A percentile compares a stretch with the other conserved stretches of the same genome.
These are phyloP conservation scores for grape (Vitis vinifera) DNA, from an alignment of 164 flowering plant genomes.

Conservation along the genomic window ASM3070453v1 NC_081818.1:652501-653000, in stretches of 20 bases:
- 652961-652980: too few species aligned
- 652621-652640: conserved; percentile 57
- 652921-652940: too few species aligned
- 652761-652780: conserved; percentile 54
- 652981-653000: too few species aligned
- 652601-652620: conserved; percentile 32
- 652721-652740: conserved; percentile 79
- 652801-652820: too few species aligned
- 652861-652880: too few species aligned
- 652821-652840: neutral
- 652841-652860: neutral
- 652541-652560: conserved; percentile 58
- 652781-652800: neutral
- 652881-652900: too few species aligned
- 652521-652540: conserved; percentile 66
- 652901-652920: too few species aligned
- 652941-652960: too few species aligned
- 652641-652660: conserved; percentile 49
- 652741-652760: conserved; percentile 76
- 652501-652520: conserved; percentile 54
- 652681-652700: conserved; percentile 18
- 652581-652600: conserved; percentile 38
- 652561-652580: conserved; percentile 40
- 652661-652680: conserved; percentile 45
- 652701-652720: conserved; percentile 67